Conservation (phyloP, 441 rosid species). For the Erodium moschatum region DNA sequence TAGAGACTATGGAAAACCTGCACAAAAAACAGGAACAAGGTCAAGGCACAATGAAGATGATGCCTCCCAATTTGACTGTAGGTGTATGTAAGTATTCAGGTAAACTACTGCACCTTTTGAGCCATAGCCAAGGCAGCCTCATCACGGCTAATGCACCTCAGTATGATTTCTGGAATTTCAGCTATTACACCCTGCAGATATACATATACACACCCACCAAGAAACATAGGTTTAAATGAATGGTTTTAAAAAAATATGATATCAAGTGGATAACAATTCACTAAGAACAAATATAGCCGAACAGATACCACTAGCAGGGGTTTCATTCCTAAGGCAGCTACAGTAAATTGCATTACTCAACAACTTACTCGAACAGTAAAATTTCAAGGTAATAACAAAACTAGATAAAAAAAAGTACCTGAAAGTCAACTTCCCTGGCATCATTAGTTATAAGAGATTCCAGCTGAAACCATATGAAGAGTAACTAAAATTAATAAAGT, state of each 20-base stretch:
- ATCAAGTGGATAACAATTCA: no score
- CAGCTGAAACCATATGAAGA: slow-evolving; percentile 46
- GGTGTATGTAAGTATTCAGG: background rate
- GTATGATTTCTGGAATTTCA: slow-evolving; percentile 94
- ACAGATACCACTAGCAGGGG: background rate
- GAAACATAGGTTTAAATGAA: background rate
- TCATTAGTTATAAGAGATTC: slow-evolving; percentile 63
- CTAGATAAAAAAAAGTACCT: slow-evolving; percentile 41
- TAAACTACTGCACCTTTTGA: slow-evolving; percentile 46
- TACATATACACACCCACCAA: slow-evolving; percentile 7
- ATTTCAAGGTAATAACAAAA: slow-evolving; percentile 2
- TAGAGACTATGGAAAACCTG: slow-evolving; percentile 88
- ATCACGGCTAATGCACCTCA: slow-evolving; percentile 86
- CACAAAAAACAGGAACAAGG: slow-evolving; percentile 10
- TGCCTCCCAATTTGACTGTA: background rate
- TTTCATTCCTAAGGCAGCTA: background rate
- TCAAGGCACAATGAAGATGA: background rate
- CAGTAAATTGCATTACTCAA: background rate
- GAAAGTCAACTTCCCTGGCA: slow-evolving; percentile 73
- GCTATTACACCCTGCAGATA: slow-evolving; percentile 57
- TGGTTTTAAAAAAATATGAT: no score
- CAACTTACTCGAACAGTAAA: background rate
- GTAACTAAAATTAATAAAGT: slow-evolving; percentile 21
- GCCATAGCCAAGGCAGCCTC: slow-evolving; percentile 98
- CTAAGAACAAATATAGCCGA: background rate